Base-by-base conservation (phyloP, 1,284 basidiomycete genomes). In the Mycosarcoma mackinlayi region DNA sequence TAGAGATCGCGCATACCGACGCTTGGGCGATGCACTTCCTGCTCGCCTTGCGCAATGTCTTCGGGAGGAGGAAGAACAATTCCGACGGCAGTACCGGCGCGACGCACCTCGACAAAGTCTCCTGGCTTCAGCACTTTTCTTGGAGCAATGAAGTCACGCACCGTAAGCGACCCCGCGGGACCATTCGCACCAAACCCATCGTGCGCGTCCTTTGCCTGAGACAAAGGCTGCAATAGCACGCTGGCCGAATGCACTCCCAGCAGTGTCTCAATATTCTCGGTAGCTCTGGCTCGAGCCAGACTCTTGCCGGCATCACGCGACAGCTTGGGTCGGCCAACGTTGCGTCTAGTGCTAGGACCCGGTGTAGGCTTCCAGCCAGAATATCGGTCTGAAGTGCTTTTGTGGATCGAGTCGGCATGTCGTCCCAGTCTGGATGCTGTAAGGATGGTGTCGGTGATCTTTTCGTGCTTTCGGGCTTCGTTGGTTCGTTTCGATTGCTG, bases 41-140 rank as follows among this genome's bases (percentile, higher is more conserved):
- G 0, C 3, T 25, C 23, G 7, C 16, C 31, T 14, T n/a, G 2
- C 14, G 13, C 6, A 1, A 40, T 58, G n/a, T 65, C 61, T 1
- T 48, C 27, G 1, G 70, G 59, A 5, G 52, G 33, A 3, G 56
- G 64, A 0, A 71, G 38, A 18, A 63, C 54, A 38, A 71, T 51
- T 2, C 60, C 63, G 16, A 61, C 27, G 0, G 39, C 45, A 9
- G 18, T 33, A 37, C 10, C 21, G 13, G 1, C 14, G n/a, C 53
- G 47, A 11, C 63, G 42, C 3, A 70, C 35, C 21, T 74, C 73
- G 30, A 68, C 64, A 45, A 76, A 76, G 38, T 73, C 71, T 13
- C 71, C 71, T 3, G 61, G 63, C 16, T 7, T 24, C 13, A 72
- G n/a, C 8, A 64, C 42, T 24, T 44, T 45, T 7, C 62, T 35